Conservation (phyloP, 306 rosid genomes). For the Cotoneaster glaucophyllus region DNA sequence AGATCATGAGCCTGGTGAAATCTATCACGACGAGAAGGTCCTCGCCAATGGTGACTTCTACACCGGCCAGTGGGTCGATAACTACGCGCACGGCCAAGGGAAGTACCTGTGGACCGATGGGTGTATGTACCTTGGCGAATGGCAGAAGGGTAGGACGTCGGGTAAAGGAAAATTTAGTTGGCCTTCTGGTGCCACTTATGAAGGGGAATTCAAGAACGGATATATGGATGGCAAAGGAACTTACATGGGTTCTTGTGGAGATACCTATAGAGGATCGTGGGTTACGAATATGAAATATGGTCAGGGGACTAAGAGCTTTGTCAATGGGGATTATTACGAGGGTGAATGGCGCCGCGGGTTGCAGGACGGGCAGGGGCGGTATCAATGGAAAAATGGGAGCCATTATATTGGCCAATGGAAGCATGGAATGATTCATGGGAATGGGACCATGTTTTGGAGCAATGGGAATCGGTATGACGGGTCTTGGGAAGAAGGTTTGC, state of each 20-base stretch:
- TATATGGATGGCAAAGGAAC: slow-evolving; percentile 83
- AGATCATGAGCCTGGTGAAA: slow-evolving; percentile 58
- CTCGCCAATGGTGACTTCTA: slow-evolving; percentile 71
- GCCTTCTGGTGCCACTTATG: slow-evolving; percentile 93
- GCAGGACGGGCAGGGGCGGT: slow-evolving; percentile 75
- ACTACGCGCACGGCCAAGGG: slow-evolving; percentile 68
- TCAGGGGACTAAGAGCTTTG: slow-evolving; percentile 52
- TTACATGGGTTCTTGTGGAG: slow-evolving; percentile 62
- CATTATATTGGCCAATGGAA: slow-evolving; percentile 74
- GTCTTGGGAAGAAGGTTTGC: slow-evolving; percentile 70
- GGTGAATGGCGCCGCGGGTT: slow-evolving; percentile 87
- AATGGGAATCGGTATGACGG: slow-evolving; percentile 80
- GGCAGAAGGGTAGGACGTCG: slow-evolving; percentile 53
- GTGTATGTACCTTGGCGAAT: slow-evolving; percentile 84
- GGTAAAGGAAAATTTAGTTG: slow-evolving; percentile 86
- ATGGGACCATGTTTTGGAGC: slow-evolving; percentile 66
- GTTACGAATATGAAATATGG: slow-evolving; percentile 75
- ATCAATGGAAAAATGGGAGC: slow-evolving; percentile 79
- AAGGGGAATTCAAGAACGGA: slow-evolving; percentile 68
- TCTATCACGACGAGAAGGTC: slow-evolving; percentile 42
- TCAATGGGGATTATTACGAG: slow-evolving; percentile 80
- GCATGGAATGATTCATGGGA: slow-evolving; percentile 58
- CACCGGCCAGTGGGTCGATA: slow-evolving; percentile 61
- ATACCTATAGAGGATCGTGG: slow-evolving; percentile 75
- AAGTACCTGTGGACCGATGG: slow-evolving; percentile 89